These are phyloP conservation scores for Hymenoscyphus linearis DNA, from an alignment of 2,329 filamentous ascomycete species.

Conservation along the genomic window DNA sequence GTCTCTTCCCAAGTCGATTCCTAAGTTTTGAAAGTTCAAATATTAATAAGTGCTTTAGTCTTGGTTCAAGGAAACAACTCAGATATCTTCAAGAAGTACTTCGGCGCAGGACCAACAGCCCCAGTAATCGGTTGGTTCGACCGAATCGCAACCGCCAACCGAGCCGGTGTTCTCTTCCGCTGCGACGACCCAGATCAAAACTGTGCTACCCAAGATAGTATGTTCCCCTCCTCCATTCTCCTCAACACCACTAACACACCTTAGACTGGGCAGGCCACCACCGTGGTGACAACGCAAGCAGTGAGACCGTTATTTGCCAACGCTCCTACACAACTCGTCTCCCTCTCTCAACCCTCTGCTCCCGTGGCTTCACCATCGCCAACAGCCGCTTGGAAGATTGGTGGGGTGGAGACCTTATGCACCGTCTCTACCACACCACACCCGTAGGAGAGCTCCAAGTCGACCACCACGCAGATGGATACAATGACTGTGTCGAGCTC, in stretches of 20 bases:
- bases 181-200: slow-evolving; percentile 66
- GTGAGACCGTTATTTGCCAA: slow-evolving; percentile 65
- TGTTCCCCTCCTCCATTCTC: slow-evolving; percentile 11
- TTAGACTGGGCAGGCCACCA: slow-evolving; percentile 60
- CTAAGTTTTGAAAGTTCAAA: neutral
- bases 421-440: slow-evolving; percentile 60
- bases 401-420: slow-evolving; percentile 62
- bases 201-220: slow-evolving; percentile 44
- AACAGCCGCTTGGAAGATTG: slow-evolving; percentile 51
- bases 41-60: neutral
- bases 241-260: slow-evolving; percentile 26
- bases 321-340: slow-evolving; percentile 54
- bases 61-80: slow-evolving; percentile 44
- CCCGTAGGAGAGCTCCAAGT: slow-evolving; percentile 53
- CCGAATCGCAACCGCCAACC: slow-evolving; percentile 53
- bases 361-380: slow-evolving; percentile 57
- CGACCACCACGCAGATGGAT: slow-evolving; percentile 54
- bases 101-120: slow-evolving; percentile 53
- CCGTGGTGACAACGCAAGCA: slow-evolving; percentile 58
- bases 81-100: slow-evolving; percentile 59
- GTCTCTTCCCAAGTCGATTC: neutral
- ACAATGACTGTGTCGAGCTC: slow-evolving; percentile 1
- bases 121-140: slow-evolving; percentile 58
- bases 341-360: slow-evolving; percentile 54
- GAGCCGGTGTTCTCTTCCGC: slow-evolving; percentile 53